Base-by-base conservation (phyloP, 768 basidiomycete genomes). In the Grammothele lineata region DNA sequence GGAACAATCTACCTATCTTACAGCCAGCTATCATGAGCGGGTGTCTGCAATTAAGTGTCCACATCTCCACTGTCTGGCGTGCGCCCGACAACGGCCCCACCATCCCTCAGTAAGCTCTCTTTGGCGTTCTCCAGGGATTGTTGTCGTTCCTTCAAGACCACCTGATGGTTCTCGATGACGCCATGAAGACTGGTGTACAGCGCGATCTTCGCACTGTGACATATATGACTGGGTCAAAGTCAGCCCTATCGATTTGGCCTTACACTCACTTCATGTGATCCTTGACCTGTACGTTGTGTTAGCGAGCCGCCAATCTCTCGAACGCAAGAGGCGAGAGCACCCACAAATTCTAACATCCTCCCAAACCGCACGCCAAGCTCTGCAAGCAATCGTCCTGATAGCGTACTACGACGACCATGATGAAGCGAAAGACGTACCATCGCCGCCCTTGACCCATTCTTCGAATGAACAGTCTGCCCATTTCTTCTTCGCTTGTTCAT, bases 371-470 rank as follows among this genome's bases (percentile, higher is more conserved):
- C 3, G 65, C 58, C 44, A n/a, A 80, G 61, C 52, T 77, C 79
- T 80, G 44, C 14, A 40, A 23, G 12, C 21, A 11, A n/a, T 25
- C 18, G 24, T 2, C 22, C 35, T 26, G 45, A 17, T 25, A 40
- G 24, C 39, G 21, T 7, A 33, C n/a, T 45, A 35, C 9, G 14
- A 11, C 10, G 17, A 8, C 36, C 14, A 19, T 17, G 1, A 17
- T 23, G 21, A n/a, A 2, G 26, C 39, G 26, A 18, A 18, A 11
- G 18, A 26, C 39, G 14, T 39, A 80, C 80, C 76, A 39, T 78
- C 69, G 1, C 73, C 75, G 5, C 80, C 81, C 21, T 72, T 66
- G 4, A 66, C 57, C 81, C 81, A 81, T 41, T 81, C 78, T 12
- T 75, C 73, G 46, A 71, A 61, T 0, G 70, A 67, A 46, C 77